Base-by-base conservation (phyloP, 352 stramenopile species). In the Globisporangium lucens region DNA sequence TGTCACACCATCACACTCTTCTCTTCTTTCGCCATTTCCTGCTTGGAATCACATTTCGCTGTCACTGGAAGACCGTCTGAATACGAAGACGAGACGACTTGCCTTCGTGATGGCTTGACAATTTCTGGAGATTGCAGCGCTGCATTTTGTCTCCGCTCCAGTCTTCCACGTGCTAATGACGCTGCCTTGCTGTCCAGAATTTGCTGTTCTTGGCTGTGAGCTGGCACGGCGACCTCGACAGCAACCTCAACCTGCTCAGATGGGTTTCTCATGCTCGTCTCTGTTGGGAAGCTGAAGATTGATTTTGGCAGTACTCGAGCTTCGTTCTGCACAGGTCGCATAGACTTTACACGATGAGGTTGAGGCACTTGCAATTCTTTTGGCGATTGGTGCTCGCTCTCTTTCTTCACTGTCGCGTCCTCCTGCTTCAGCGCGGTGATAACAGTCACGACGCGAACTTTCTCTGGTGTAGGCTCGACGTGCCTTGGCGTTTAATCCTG, bases 271-370 rank as follows among this genome's bases (percentile, higher is more conserved):
- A 30, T 10, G 36, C 3, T 30, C 10, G 63, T 2, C 12, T 59
- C 52, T 10, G 20, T 56, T 6, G 36, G 10, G 30, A 68, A 68
- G 52, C 36, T 56, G 55, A 68, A 68, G 27, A 62, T 62, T 30
- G 63, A 62, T 7, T 13, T 29, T 15, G 47, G 12, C 2, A 59
- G 22, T 17, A 20, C 17, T 7, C 33, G 6, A 17, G 20, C 22
- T 30, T 57, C 30, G 12, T 29, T 56, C 0, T 29, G 46, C 20
- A 35, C 20, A 41, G 63, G 63, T 29, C 24, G 61, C 3, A 66
- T n/a, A 10, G 13, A 27, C 22, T 47, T 43, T 5, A 29, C 30
- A 2, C 33, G 61, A 1, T 27, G 49, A n/a, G 30, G 24, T 29
- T 6, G 17, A 13, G 55, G 29, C 20, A 1, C 17, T 47, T 30